phyloP scores from a whole-genome alignment of 2,329 filamentous ascomycete species.

The Fusarium secorum region DNA sequence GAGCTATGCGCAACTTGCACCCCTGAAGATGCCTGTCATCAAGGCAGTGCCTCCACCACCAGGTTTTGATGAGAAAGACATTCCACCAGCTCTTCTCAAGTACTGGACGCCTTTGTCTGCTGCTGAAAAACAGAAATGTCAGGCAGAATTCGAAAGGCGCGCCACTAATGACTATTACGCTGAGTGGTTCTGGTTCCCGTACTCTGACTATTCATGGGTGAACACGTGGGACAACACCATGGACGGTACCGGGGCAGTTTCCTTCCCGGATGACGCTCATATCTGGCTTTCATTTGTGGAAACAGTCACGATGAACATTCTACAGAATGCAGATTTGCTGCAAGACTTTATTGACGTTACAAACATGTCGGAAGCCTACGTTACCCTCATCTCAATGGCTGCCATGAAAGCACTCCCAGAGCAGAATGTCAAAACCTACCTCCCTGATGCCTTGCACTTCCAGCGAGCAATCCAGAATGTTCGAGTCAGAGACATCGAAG shows the following conservation, averaged over 20 bases:
- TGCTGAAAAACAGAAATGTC: too few species aligned
- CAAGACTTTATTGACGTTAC: rapidly evolving
- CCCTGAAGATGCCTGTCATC: too few species aligned
- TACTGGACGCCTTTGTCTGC: too few species aligned
- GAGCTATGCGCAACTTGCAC: too few species aligned
- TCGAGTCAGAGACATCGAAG: neutral
- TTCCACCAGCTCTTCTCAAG: too few species aligned
- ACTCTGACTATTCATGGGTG: too few species aligned
- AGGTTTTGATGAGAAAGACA: too few species aligned
- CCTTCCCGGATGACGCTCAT: neutral
- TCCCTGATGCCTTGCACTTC: neutral
- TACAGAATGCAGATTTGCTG: neutral
- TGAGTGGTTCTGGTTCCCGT: too few species aligned
- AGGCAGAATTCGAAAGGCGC: too few species aligned
- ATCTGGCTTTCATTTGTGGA: neutral
- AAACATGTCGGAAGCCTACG: rapidly evolving
- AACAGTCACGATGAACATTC: neutral
- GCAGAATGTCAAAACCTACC: neutral
- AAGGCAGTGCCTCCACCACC: too few species aligned
- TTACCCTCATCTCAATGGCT: neutral
- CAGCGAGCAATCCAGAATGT: neutral
- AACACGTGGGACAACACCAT: too few species aligned
- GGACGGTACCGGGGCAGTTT: neutral
- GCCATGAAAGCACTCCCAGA: neutral
- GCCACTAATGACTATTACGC: too few species aligned